A percentile compares a stretch with the other conserved stretches of the same genome.
phyloP scores from a whole-genome alignment of 371 early-diverging fungal species.

The Mortierella sp. region DNA sequence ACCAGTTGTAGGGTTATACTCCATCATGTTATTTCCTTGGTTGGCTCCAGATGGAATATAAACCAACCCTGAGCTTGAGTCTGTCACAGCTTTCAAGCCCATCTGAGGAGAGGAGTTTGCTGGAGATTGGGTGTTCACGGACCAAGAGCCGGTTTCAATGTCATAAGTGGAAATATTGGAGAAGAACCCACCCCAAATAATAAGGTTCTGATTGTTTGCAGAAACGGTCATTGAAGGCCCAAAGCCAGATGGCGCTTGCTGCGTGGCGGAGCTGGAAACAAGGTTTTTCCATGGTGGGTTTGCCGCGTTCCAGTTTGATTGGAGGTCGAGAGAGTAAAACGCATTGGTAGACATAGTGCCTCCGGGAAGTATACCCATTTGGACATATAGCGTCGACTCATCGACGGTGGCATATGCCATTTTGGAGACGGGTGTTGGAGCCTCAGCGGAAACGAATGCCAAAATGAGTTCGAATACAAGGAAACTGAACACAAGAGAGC shows the following conservation, averaged over 20 bases:
- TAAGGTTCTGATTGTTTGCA: not conserved
- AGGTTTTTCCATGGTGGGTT: slow-evolving; percentile 5
- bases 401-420: slow-evolving; percentile 4
- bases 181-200: not conserved
- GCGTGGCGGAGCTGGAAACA: not conserved
- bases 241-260: not conserved
- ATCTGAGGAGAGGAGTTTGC: not conserved
- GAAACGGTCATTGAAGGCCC: slow-evolving; percentile 6
- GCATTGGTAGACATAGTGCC: not conserved
- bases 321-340: not conserved
- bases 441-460: not conserved
- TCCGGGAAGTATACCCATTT: not conserved
- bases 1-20: not conserved
- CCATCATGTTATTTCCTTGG: not conserved
- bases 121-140: not conserved
- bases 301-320: not conserved
- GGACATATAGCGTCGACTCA: not conserved
- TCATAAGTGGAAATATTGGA: not conserved
- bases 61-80: not conserved
- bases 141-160: not conserved
- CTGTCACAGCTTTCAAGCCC: not conserved
- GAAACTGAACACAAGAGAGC: not conserved
- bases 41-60: not conserved
- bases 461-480: not conserved
- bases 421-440: not conserved